Percentiles rank a stretch among this genome's conserved stretches.
Evolutionary conservation across 2,329 filamentous ascomycete genomes (phyloP).

Genomic region (Ascocoryne sarcoides): DNA sequence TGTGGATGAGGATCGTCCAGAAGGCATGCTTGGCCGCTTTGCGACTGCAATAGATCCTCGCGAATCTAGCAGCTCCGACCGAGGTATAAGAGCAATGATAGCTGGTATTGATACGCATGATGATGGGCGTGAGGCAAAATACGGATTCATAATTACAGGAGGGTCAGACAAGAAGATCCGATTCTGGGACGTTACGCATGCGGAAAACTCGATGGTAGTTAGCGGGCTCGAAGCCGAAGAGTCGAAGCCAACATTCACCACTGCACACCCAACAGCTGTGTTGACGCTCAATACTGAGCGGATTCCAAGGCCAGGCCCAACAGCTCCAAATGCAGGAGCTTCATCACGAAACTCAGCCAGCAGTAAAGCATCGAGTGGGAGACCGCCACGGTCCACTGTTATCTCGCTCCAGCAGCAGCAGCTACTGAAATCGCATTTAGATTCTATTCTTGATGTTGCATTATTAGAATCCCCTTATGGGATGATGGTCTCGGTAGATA

Average conservation of each 20-base stretch:
- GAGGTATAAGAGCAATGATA: slow-evolving; percentile 66
- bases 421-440: slow-evolving; percentile 76
- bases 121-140: slow-evolving; percentile 62
- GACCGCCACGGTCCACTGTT: slow-evolving; percentile 67
- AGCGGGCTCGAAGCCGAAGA: slow-evolving; percentile 69
- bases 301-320: slow-evolving; percentile 22
- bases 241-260: slow-evolving; percentile 62
- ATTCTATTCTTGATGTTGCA: slow-evolving; percentile 81
- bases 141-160: slow-evolving; percentile 78
- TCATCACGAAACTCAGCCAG: slow-evolving; percentile 22
- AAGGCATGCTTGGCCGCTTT: slow-evolving; percentile 80
- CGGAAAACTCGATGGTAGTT: slow-evolving; percentile 71
- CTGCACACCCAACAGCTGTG: slow-evolving; percentile 51
- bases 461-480: slow-evolving; percentile 82
- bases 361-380: slow-evolving; percentile 25
- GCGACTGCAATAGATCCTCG: slow-evolving; percentile 62
- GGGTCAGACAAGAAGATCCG: slow-evolving; percentile 85
- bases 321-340: slow-evolving; percentile 26
- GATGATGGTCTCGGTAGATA: slow-evolving; percentile 86
- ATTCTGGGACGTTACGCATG: slow-evolving; percentile 81
- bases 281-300: slow-evolving; percentile 58
- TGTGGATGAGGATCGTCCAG: slow-evolving; percentile 80
- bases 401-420: slow-evolving; percentile 84
- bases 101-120: slow-evolving; percentile 63
- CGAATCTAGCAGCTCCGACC: slow-evolving; percentile 45